phyloP scores from a whole-genome alignment of 371 early-diverging fungal genomes.

The Apophysomyces elegans region DNA sequence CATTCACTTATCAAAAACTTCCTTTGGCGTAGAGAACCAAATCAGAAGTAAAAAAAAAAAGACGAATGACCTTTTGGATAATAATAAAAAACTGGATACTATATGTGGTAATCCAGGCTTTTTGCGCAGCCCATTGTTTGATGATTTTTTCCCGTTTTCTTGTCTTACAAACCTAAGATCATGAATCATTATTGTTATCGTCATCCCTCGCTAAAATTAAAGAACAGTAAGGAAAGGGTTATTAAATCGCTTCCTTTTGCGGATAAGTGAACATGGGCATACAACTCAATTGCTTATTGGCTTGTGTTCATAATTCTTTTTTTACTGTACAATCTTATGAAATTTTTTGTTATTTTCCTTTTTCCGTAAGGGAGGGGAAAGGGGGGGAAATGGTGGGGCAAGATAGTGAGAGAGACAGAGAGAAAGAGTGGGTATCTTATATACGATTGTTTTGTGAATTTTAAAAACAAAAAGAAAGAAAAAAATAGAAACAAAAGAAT shows the following conservation, averaged over 20 bases:
- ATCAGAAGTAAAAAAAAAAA: constrained; percentile 11
- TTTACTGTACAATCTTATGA: constrained; percentile 11
- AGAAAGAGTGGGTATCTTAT: background rate
- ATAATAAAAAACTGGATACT: background rate
- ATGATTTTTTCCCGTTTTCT: background rate
- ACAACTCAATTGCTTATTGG: constrained; percentile 3
- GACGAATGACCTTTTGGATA: constrained; percentile 10
- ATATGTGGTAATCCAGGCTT: no score
- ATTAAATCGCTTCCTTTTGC: background rate
- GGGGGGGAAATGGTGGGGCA: no score
- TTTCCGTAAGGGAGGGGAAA: background rate
- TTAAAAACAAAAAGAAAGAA: no score
- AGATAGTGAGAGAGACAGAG: no score
- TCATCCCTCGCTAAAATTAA: background rate
- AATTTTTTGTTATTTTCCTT: background rate
- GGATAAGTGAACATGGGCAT: background rate
- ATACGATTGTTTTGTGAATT: background rate
- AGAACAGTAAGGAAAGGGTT: background rate
- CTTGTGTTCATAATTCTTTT: constrained; percentile 9
- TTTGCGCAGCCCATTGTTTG: background rate
- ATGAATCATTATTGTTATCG: background rate
- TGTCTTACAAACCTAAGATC: background rate
- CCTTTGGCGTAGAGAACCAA: no score
- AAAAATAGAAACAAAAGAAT: no score
- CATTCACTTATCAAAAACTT: no score